These are phyloP conservation scores for Fusarium redolens DNA, from an alignment of 2,329 filamentous ascomycete species.

Conservation along the genomic window DNA sequence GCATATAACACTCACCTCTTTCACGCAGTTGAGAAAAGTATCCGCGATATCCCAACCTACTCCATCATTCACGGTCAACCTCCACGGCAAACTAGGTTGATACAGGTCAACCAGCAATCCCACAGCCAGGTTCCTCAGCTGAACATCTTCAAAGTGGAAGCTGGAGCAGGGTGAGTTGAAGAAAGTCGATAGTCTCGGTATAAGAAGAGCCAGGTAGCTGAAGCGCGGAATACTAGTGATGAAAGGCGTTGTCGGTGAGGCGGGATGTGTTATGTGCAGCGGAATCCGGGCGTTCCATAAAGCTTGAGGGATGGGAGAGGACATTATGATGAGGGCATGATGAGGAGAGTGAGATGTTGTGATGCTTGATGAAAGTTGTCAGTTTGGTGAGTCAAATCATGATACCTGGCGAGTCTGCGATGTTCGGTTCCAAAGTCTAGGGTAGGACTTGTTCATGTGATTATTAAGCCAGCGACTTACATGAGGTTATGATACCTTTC, in stretches of 20 bases:
- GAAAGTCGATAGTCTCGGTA: slow-evolving; percentile 65
- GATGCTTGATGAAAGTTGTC: slow-evolving; percentile 4
- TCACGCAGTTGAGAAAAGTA: slow-evolving; percentile 73
- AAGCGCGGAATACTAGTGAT: slow-evolving; percentile 67
- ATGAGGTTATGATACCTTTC: background rate
- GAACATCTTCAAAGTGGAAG: slow-evolving; percentile 67
- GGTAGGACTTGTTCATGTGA: slow-evolving; percentile 14
- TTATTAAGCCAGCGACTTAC: slow-evolving; percentile 9
- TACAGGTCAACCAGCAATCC: slow-evolving; percentile 69
- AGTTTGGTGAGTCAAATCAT: slow-evolving; percentile 1
- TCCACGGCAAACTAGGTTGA: slow-evolving; percentile 65
- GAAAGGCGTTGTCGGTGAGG: slow-evolving; percentile 60
- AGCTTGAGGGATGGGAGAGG: slow-evolving; percentile 54
- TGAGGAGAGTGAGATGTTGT: slow-evolving; percentile 1
- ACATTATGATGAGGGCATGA: slow-evolving; percentile 43
- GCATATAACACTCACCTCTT: slow-evolving; percentile 60
- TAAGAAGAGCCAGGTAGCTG: slow-evolving; percentile 68
- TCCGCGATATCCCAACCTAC: slow-evolving; percentile 69
- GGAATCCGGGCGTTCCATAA: slow-evolving; percentile 68
- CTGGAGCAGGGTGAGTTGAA: slow-evolving; percentile 67
- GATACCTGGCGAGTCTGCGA: slow-evolving; percentile 8
- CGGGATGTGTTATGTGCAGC: slow-evolving; percentile 64
- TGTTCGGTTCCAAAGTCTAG: background rate
- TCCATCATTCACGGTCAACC: slow-evolving; percentile 65
- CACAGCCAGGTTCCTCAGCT: slow-evolving; percentile 64